Conservation (phyloP, 495 filamentous ascomycete genomes). For the Penicillium tannophilum region DNA sequence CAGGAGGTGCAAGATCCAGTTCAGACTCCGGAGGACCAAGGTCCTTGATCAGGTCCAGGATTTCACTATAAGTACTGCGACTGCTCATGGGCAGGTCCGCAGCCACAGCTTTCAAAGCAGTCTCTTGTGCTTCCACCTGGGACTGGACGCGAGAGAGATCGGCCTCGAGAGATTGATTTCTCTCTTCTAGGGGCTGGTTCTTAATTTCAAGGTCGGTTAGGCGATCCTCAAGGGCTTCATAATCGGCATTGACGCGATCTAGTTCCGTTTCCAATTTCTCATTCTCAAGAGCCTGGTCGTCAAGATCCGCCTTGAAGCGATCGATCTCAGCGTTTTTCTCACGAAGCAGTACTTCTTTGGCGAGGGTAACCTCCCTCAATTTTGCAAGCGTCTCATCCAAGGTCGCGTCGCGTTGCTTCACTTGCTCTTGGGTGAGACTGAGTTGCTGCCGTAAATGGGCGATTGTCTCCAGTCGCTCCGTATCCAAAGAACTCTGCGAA, state of each 20-base stretch:
- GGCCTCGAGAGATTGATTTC: slow-evolving; percentile 45
- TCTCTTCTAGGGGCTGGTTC: slow-evolving; percentile 45
- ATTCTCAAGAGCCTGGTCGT: slow-evolving; percentile 37
- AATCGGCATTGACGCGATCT: slow-evolving; percentile 36
- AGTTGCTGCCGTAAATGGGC: slow-evolving; percentile 45
- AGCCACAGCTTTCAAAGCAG: slow-evolving; percentile 44
- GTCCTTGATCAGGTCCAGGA: slow-evolving; percentile 46
- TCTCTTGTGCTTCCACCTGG: slow-evolving; percentile 47
- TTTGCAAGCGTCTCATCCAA: slow-evolving; percentile 43
- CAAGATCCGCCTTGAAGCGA: slow-evolving; percentile 42
- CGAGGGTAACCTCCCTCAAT: slow-evolving; percentile 37
- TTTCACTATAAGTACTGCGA: slow-evolving; percentile 45
- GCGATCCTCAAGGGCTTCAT: slow-evolving; percentile 39
- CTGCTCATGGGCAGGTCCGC: slow-evolving; percentile 39
- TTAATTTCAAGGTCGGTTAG: slow-evolving; percentile 39
- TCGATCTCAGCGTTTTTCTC: slow-evolving; percentile 46
- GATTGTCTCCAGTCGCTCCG: slow-evolving; percentile 41
- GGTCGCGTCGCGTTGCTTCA: slow-evolving; percentile 38
- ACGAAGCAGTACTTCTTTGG: slow-evolving; percentile 39
- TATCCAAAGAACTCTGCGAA: slow-evolving; percentile 25
- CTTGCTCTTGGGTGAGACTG: slow-evolving; percentile 38
- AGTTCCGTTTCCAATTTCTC: slow-evolving; percentile 41
- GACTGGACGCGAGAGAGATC: slow-evolving; percentile 45
- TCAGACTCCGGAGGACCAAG: slow-evolving; percentile 28
- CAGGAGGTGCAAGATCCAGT: slow-evolving; percentile 14